A percentile compares a stretch with the other conserved stretches of the same genome.
Evolutionary conservation across 1,139 yeast species (phyloP).

Genomic region (Candida sp.): DNA sequence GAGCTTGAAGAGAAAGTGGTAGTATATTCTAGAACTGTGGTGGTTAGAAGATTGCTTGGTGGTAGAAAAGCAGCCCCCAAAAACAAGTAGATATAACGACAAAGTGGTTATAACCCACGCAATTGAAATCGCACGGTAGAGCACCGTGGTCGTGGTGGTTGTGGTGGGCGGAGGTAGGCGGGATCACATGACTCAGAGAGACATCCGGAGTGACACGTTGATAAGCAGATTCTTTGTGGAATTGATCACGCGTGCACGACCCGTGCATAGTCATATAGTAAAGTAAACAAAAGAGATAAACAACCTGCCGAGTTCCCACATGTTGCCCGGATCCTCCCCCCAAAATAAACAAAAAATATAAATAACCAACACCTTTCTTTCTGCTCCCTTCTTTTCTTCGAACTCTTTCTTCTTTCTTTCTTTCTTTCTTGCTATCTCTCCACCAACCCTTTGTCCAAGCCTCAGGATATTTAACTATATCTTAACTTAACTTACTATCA

Average conservation of each 20-base stretch:
- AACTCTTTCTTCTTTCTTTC: background rate
- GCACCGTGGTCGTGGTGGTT: background rate
- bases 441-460: background rate
- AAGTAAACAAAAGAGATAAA: background rate
- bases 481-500: background rate
- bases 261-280: background rate
- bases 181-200: background rate
- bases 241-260: background rate
- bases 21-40: background rate
- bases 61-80: too few species aligned
- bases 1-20: background rate
- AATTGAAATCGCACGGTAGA: background rate
- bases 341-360: background rate
- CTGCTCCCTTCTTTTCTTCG: background rate
- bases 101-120: background rate
- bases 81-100: too few species aligned
- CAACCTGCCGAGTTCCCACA: background rate
- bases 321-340: background rate
- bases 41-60: background rate
- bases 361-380: background rate
- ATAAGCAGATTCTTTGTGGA: background rate
- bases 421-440: background rate
- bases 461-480: constrained; percentile 3
- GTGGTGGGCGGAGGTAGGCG: too few species aligned
- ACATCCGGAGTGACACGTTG: constrained; percentile 12